A percentile compares a stretch with the other conserved stretches of the same genome.
These are phyloP conservation scores for Strobilomyces echinocephalus DNA, from an alignment of 768 basidiomycete genomes.

Conservation along the genomic window DNA sequence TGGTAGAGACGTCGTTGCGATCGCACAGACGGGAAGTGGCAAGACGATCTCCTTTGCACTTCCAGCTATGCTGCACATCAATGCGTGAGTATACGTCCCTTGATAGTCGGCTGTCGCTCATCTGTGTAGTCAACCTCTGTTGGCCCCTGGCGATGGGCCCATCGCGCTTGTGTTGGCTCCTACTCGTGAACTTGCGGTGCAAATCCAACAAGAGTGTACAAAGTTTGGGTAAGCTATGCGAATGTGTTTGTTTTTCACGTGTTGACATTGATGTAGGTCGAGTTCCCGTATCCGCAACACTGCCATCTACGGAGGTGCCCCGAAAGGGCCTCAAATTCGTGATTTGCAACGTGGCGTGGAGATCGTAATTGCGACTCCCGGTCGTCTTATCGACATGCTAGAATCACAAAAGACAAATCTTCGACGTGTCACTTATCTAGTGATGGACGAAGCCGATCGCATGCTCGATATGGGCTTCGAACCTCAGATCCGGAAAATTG, in stretches of 20 bases:
- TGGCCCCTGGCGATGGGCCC: conserved; percentile 92
- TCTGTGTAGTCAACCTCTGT: conserved; percentile 72
- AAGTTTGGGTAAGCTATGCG: conserved; percentile 79
- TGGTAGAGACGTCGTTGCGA: conserved; percentile 91
- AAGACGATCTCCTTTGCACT: conserved; percentile 99
- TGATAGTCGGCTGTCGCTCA: neutral
- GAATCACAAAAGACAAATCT: conserved; percentile 96
- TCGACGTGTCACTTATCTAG: conserved; percentile 92
- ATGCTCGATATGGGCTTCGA: conserved; percentile 99
- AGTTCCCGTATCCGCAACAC: conserved; percentile 98
- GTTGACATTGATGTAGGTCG: conserved; percentile 39
- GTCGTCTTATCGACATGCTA: conserved; percentile 98
- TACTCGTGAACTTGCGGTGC: conserved; percentile 96
- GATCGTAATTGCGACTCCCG: conserved; percentile 99
- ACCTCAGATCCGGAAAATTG: conserved; percentile 98
- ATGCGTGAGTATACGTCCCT: conserved; percentile 62
- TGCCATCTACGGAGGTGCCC: conserved; percentile 97
- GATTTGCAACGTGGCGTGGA: conserved; percentile 97
- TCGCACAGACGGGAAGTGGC: conserved; percentile 97
- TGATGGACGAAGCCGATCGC: conserved; percentile 99
- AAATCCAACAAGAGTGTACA: conserved; percentile 97
- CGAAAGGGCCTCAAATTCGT: conserved; percentile 97
- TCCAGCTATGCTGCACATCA: conserved; percentile 99
- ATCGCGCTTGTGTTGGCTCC: conserved; percentile 96
- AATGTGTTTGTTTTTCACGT: neutral